A percentile compares a stretch with the other conserved stretches of the same genome.
Evolutionary conservation across 805 yeast genomes (phyloP).

Genomic region (Teunomyces gatunensis): DNA sequence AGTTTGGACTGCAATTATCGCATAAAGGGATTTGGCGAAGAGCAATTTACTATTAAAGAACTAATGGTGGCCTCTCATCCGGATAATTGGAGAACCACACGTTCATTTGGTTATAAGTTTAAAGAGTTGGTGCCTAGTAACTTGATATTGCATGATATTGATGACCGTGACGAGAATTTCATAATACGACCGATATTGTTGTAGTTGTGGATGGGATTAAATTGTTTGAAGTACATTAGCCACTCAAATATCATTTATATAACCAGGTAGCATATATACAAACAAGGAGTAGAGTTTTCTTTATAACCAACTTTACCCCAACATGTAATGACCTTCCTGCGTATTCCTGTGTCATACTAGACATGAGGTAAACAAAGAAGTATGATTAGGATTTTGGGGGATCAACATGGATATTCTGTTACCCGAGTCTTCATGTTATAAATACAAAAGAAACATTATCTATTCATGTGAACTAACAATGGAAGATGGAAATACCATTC

Average conservation of each 20-base stretch:
- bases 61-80: neutral
- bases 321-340: too few species aligned
- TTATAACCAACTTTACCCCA: too few species aligned
- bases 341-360: too few species aligned
- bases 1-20: neutral
- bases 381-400: too few species aligned
- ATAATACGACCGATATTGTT: slow-evolving; percentile 2
- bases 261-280: too few species aligned
- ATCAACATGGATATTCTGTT: too few species aligned
- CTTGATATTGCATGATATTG: slow-evolving; percentile 9
- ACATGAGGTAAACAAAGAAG: too few species aligned
- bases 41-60: neutral
- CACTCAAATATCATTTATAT: neutral
- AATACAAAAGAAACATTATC: too few species aligned
- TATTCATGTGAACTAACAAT: too few species aligned
- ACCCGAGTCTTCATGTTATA: too few species aligned
- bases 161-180: slow-evolving; percentile 1
- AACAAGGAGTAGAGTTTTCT: too few species aligned
- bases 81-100: neutral
- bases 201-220: neutral
- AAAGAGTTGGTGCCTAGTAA: slow-evolving; percentile 3
- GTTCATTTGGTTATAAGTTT: neutral
- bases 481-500: too few species aligned
- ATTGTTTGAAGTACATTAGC: neutral
- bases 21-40: neutral